phyloP scores from a whole-genome alignment of 2,329 filamentous ascomycete genomes.

The Aspergillus ruber region DNA sequence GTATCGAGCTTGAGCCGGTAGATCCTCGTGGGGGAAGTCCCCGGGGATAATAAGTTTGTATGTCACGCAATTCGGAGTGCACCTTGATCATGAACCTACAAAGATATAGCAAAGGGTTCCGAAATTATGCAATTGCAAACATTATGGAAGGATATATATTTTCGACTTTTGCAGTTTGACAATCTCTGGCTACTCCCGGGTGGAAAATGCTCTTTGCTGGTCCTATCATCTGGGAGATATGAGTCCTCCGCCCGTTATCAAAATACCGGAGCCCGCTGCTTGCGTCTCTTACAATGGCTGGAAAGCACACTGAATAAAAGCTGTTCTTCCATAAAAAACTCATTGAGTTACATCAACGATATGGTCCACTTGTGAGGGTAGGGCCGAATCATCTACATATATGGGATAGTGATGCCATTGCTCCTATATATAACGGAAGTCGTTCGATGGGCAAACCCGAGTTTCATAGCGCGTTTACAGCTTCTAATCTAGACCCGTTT shows the following conservation, averaged over 20 bases:
- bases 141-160: too few relatives aligned
- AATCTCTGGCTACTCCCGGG: background rate
- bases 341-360: slow-evolving; percentile 1
- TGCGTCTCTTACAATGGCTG: slow-evolving; percentile 2
- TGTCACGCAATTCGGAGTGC: too few relatives aligned
- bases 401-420: slow-evolving; percentile 9
- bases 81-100: too few relatives aligned
- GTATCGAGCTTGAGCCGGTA: too few relatives aligned
- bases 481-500: slow-evolving; percentile 8
- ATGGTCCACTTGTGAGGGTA: background rate
- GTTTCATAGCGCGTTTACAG: slow-evolving; percentile 9
- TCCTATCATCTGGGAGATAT: background rate
- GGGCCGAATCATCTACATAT: slow-evolving; percentile 10
- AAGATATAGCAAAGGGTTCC: too few relatives aligned
- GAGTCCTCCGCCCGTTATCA: background rate
- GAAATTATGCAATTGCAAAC: too few relatives aligned
- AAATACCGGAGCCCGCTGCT: slow-evolving; percentile 1
- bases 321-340: slow-evolving; percentile 4
- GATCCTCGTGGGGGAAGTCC: too few relatives aligned
- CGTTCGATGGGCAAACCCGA: slow-evolving; percentile 7
- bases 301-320: slow-evolving; percentile 4
- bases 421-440: slow-evolving; percentile 9
- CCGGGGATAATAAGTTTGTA: too few relatives aligned
- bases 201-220: too few relatives aligned
- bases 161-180: background rate